Base-by-base conservation (phyloP, 208 protist genomes). In the Tritrichomonas foetus region DNA sequence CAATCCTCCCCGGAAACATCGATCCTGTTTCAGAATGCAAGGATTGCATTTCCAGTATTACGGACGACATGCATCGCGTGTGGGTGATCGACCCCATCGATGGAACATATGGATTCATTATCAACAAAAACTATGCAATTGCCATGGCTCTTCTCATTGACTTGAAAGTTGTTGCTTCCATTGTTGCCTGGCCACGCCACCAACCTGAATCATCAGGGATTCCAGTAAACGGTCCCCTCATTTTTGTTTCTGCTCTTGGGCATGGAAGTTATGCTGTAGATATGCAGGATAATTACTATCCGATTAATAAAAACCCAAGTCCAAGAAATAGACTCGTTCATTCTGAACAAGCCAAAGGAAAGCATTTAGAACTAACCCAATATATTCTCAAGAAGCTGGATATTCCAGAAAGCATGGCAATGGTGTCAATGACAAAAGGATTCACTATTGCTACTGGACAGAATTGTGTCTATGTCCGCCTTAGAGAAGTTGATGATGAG, bases 11-110 rank as follows among this genome's bases (percentile, higher is more conserved):
- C 33, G 30, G 57, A 1, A 39, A 57, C 39, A 20, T 89, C 0
- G 78, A 89, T 50, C 78, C 78, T 16, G 47, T 89, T 27, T 53
- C 44, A 3, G 47, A 41, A 8, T 89, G 78, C 39, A 27, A 53
- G 57, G 39, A 8, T 8, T 41, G 27, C 14, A 89, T 89, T 47
- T 16, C 1, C 0, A 57, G 33, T n/a, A 53, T 89, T 39, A 36
- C 14, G n/a, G n/a, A 25, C 33, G 47, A 89, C 1, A 57, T 47
- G 9, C 78, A 89, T 20, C 78, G 78, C 22, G 78, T 89, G 53
- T 89, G 78, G 78, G 78, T 89, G 33, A 89, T 89, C 39, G 78
- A 89, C 44, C 78, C 78, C 2, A 89, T 89, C 39, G 78, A 89
- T 89, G 78, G 78, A 27, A 89, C 78, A 39, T 44, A 44, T 53